Conservation (phyloP, 345 rosid species). For the Sapria himalayana region DNA sequence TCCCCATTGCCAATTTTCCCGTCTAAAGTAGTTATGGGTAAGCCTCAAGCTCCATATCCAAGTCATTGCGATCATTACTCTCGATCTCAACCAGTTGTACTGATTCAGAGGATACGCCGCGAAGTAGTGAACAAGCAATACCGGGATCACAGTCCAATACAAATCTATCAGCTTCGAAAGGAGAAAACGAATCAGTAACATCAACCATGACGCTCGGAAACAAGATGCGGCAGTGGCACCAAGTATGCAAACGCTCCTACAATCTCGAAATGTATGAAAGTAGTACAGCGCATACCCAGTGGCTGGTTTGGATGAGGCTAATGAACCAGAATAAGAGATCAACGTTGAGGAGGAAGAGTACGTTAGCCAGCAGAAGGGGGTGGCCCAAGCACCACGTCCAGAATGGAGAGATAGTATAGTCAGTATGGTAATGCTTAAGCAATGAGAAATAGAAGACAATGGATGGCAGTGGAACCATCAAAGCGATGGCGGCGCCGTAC, state of each 20-base stretch:
- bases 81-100: slow-evolving; percentile 50
- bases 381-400: slow-evolving; percentile 63
- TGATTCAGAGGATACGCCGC: slow-evolving; percentile 46
- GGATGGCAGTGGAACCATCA: slow-evolving; percentile 63
- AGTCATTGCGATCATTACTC: slow-evolving; percentile 28
- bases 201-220: neutral
- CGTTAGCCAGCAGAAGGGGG: slow-evolving; percentile 60
- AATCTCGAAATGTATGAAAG: neutral
- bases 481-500: slow-evolving; percentile 38
- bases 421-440: slow-evolving; percentile 15
- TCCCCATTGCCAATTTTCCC: slow-evolving; percentile 95
- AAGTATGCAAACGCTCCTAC: too few relatives aligned
- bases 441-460: slow-evolving; percentile 41
- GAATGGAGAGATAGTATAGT: slow-evolving; percentile 11
- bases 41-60: slow-evolving; percentile 80
- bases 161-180: slow-evolving; percentile 56
- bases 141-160: slow-evolving; percentile 89
- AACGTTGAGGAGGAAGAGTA: slow-evolving; percentile 81
- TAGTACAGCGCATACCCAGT: slow-evolving; percentile 35
- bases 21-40: slow-evolving; percentile 72
- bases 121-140: slow-evolving; percentile 58
- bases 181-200: slow-evolving; percentile 2
- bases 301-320: slow-evolving; percentile 48
- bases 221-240: neutral
- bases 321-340: slow-evolving; percentile 78